Evolutionary conservation across 495 filamentous ascomycete genomes (phyloP), one percentile per base, ranked within the genome.

Genomic region (Hyaloscypha variabilis): DNA sequence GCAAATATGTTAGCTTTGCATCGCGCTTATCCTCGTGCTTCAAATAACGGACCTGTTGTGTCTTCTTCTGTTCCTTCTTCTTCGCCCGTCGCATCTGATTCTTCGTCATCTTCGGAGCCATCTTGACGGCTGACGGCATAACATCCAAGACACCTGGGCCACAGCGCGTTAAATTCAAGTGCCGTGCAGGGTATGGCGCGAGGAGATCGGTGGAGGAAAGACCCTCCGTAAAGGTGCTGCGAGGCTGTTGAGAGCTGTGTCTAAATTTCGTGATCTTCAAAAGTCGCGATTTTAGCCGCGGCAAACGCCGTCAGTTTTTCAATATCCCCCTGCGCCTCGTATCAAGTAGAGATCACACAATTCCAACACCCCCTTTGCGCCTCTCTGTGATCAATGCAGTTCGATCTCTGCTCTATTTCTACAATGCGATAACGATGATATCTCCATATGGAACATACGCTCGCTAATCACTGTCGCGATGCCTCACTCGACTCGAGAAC

Each of bases 21-120:
- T 46, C 39, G 17, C 17, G 4, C 4, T 4, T 46, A 46, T 14
- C 17, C 39, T 46, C 39, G 17, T 4, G 39, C 39, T 46, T 10
- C 11, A 10, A 3, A 49, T 1, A 28, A 63, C 58, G 56, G 30
- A 82, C 71, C 67, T 68, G 62, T 36, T 86, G 80, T 50, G 79
- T 73, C 76, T 90, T 81, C 77, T 92, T 91, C 68, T 91, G 83
- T 60, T 90, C 90, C 85, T 96, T 97, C 82, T 92, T 96, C 83
- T 92, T 93, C 31, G 93, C 93, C 73, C 90, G 85, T 74, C 90
- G 83, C 73, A 92, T 84, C 76, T 93, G 90, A 71, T 96, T 95
- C 78, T 94, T 96, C 73, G 85, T 91, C 75, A 86, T 81, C 77
- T 93, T 93, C 68, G 78, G 72, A 61, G 82, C 83, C 83, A 84